Evolutionary conservation across 495 filamentous ascomycete species (phyloP), one percentile per base, ranked within the genome.

Genomic region (Daldinia vernicosa): DNA sequence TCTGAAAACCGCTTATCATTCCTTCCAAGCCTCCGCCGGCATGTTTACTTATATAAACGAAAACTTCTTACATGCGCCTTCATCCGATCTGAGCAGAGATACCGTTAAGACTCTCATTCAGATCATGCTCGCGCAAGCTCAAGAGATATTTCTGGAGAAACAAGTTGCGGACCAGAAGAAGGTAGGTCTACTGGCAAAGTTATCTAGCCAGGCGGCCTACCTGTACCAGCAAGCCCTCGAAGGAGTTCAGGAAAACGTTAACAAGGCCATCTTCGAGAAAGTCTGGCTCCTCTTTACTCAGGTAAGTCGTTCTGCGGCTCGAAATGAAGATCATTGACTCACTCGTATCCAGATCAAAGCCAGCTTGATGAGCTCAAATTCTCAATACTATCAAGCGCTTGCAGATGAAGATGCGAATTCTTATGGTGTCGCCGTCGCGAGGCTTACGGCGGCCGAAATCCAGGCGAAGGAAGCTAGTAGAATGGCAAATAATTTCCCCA

Each of bases 1-100:
- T 27, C 87, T 98, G 69, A 99, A 98, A 81, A 95, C 93, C 15
- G 92, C 95, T 3, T 99, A 97, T 76, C 95, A 99, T 80, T 98
- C 95, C 22, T 98, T 98, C 84, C 95, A 99, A 78, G 95, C 95
- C 35, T 91, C 94, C 26, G 95, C 95, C 11, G 95, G 95, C 79
- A 99, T 99, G 95, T 99, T 98, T 80, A 98, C 94, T 19, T 99
- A 99, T 74, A 98, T 99, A 83, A 99, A 98, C 79, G 94, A 98
- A 81, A 98, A 99, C 81, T 99, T 99, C 80, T 83, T 98, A 43
- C 96, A 99, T 76, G 95, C 95, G 35, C 95, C 95, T 3, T 97
- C 94, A 9, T 95, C 92, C 27, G 95, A 99, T 75, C 81, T 99
- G 35, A 97, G 94, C 77, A 85, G 94, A 66, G 93, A 98, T 15